A percentile compares a stretch with the other conserved stretches of the same genome.
These are phyloP conservation scores for Boletus smithii DNA, from an alignment of 1,284 basidiomycete genomes.

Conservation along the genomic window DNA sequence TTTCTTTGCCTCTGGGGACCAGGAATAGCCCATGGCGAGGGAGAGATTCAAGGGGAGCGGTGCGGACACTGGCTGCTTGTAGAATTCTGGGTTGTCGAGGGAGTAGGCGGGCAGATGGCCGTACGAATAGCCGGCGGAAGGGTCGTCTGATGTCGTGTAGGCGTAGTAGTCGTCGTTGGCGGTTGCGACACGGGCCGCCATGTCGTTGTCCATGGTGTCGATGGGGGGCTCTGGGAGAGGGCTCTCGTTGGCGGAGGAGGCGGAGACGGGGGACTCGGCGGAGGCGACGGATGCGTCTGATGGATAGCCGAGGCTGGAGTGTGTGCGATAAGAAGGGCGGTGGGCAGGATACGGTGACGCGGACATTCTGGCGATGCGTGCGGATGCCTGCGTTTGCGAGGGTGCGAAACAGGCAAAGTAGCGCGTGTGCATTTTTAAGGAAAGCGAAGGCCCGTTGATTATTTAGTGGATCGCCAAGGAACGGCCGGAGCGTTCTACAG, in stretches of 20 bases:
- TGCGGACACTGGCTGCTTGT: slow-evolving; percentile 36
- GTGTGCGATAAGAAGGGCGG: slow-evolving; percentile 21
- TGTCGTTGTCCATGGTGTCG: slow-evolving; percentile 32
- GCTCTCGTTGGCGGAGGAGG: slow-evolving; percentile 35
- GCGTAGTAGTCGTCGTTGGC: slow-evolving; percentile 31
- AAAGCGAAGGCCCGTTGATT: slow-evolving; percentile 16
- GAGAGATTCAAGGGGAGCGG: slow-evolving; percentile 34
- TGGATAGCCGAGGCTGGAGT: slow-evolving; percentile 23
- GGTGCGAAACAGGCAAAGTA: slow-evolving; percentile 26
- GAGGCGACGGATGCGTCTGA: slow-evolving; percentile 32
- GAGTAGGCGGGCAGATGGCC: slow-evolving; percentile 23
- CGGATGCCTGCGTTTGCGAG: slow-evolving; percentile 11
- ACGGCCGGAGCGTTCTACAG: slow-evolving; percentile 34
- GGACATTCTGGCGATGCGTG: slow-evolving; percentile 24
- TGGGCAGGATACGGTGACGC: slow-evolving; percentile 24
- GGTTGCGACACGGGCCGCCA: slow-evolving; percentile 25
- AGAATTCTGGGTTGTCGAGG: slow-evolving; percentile 24
- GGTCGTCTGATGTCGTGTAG: slow-evolving; percentile 30
- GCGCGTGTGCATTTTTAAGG: slow-evolving; percentile 31
- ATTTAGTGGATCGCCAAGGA: slow-evolving; percentile 21
- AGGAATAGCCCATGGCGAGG: slow-evolving; percentile 32
- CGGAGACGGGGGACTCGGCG: slow-evolving; percentile 33
- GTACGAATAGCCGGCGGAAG: slow-evolving; percentile 24
- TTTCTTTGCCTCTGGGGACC: slow-evolving; percentile 35
- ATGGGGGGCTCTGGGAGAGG: slow-evolving; percentile 34